These are phyloP conservation scores for Didymella exigua DNA, from an alignment of 2,329 filamentous ascomycete genomes.

Conservation along the genomic window DNA sequence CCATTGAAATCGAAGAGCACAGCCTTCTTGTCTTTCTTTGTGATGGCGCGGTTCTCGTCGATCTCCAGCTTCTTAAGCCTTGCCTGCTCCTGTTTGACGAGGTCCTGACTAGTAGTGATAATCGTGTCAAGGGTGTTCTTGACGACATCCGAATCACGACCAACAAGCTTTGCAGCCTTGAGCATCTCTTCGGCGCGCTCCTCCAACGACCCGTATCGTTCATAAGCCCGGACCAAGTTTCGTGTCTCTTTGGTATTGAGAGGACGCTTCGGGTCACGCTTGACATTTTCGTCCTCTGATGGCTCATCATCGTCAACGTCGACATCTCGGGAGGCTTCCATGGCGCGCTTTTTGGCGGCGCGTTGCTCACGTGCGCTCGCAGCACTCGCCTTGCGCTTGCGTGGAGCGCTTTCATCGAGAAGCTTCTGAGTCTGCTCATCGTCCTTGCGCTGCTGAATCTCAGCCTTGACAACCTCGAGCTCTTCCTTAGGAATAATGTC, in stretches of 20 bases:
- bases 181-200: constrained; percentile 88
- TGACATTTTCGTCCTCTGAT: constrained; percentile 56
- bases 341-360: constrained; percentile 71
- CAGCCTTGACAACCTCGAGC: constrained; percentile 84
- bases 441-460: constrained; percentile 83
- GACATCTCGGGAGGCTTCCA: constrained; percentile 66
- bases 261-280: constrained; percentile 82
- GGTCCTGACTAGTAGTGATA: constrained; percentile 69
- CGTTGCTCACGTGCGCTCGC: constrained; percentile 68
- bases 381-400: constrained; percentile 68
- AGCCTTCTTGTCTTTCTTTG: constrained; percentile 97
- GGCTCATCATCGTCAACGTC: constrained; percentile 65
- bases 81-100: constrained; percentile 75
- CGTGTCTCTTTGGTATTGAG: constrained; percentile 91
- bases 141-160: constrained; percentile 81
- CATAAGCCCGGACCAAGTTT: constrained; percentile 86
- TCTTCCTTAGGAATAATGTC: constrained; percentile 96
- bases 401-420: constrained; percentile 83
- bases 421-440: constrained; percentile 82
- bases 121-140: constrained; percentile 78
- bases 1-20: constrained; percentile 93
- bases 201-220: constrained; percentile 88
- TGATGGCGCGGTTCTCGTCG: constrained; percentile 76
- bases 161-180: constrained; percentile 80
- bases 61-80: constrained; percentile 69